Evolutionary conservation across 2,329 filamentous ascomycete genomes (phyloP).

Genomic region (Cladosporium sp.): DNA sequence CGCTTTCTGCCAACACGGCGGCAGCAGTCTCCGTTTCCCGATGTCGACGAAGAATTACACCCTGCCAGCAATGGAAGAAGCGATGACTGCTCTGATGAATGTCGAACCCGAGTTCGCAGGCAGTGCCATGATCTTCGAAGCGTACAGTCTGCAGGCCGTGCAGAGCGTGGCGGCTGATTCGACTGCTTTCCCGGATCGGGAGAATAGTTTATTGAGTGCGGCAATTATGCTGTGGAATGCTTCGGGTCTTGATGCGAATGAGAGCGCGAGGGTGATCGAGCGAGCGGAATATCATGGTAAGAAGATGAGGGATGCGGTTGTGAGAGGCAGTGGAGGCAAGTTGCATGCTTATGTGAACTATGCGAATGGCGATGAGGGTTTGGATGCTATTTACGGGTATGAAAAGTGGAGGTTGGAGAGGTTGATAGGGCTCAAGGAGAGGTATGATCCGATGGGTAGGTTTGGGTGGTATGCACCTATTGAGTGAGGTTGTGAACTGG

Average conservation of each 20-base stretch:
- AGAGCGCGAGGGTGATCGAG: background rate
- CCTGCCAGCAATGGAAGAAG: background rate
- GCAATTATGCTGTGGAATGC: background rate
- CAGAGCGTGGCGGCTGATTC: background rate
- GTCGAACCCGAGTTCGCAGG: background rate
- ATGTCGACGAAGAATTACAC: background rate
- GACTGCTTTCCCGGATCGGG: conserved; percentile 6
- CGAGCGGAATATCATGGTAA: background rate
- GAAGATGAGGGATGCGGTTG: background rate
- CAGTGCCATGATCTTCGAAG: conserved; percentile 5
- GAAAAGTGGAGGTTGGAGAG: conserved; percentile 30
- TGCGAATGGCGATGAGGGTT: conserved; percentile 30
- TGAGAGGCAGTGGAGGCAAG: conserved; percentile 15
- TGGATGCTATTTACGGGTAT: conserved; percentile 30
- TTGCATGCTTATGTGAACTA: conserved; percentile 34
- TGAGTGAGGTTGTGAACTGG: background rate
- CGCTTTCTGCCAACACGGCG: background rate
- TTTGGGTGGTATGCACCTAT: conserved; percentile 31
- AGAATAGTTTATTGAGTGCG: background rate
- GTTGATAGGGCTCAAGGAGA: conserved; percentile 29
- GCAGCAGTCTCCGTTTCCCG: conserved; percentile 1
- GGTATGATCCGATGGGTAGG: conserved; percentile 31
- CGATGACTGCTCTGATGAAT: background rate
- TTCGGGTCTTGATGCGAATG: background rate
- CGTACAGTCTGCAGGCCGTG: conserved; percentile 1